Evolutionary conservation across 345 rosid species (phyloP), one percentile per base, ranked within the genome.

Genomic region (Kernera saxatilis): DNA sequence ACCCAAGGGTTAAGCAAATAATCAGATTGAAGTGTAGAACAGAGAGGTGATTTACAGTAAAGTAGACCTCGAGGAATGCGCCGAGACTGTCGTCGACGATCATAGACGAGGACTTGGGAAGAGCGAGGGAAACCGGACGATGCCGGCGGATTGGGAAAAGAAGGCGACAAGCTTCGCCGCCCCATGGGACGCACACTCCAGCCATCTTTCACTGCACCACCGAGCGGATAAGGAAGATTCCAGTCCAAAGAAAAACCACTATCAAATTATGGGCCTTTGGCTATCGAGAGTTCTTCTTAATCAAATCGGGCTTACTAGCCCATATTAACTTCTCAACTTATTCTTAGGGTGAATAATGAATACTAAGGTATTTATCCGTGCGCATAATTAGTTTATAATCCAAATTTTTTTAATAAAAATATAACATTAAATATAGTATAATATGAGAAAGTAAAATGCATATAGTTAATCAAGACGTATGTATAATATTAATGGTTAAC

Each of bases 21-120:
- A 35, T 41, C 8, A 45, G 30, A 57, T 10, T 41, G 2, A 26
- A 62, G n/a, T 14, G 19, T 11, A 10, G 21, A 29, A 12, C 3
- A 26, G 19, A 74, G 23, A 62, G 43, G 18, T 53, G 76, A 69
- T 58, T 17, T 21, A 46, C 21, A 50, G 57, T 43, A 15, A 56
- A 74, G 62, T 13, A 17, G 51, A 84, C 88, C 80, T 78, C 43
- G 50, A 86, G 64, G 67, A 86, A 83, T 18, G 82, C 71, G 51
- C 67, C 59, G 37, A 86, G 84, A 43, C 84, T 80, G 78, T 86
- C 88, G 68, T 81, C 79, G 54, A 83, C 73, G 14, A 69, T 64
- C 63, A 72, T 51, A 67, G 72, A 4, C 0, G 81, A 73, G 14
- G 81, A 76, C 1, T 46, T 27, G 0, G 55, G 62, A 11, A 68